Conservation (phyloP, 2,329 filamentous ascomycete genomes). For the Dothidotthia symphoricarpi region DNA sequence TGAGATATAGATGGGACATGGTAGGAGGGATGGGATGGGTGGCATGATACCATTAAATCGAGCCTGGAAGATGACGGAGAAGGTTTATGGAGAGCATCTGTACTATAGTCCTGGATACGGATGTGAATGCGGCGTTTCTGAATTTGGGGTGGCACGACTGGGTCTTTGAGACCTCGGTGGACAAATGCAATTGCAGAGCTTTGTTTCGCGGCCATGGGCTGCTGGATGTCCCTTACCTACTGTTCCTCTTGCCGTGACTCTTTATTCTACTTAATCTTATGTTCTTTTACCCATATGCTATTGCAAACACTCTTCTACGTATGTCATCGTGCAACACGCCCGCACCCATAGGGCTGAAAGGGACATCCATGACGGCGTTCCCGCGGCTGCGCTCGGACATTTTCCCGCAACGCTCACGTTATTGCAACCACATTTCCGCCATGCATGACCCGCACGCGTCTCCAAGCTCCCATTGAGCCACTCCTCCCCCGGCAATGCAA, state of each 20-base stretch:
- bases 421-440: neutral
- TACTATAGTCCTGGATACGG: constrained; percentile 26
- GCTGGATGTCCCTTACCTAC: neutral
- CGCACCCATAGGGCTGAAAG: too few species aligned
- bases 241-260: neutral
- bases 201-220: neutral
- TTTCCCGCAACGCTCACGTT: constrained; percentile 14
- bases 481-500: constrained; percentile 38
- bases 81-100: constrained; percentile 16
- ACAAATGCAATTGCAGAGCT: too few species aligned
- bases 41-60: constrained; percentile 18
- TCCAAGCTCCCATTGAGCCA: constrained; percentile 7
- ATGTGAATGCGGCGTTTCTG: too few species aligned
- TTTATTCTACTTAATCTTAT: too few species aligned
- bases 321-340: too few species aligned
- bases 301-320: too few species aligned
- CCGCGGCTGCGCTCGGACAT: constrained; percentile 18
- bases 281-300: too few species aligned
- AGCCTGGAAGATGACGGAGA: constrained; percentile 3
- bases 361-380: neutral
- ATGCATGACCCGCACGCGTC: too few species aligned
- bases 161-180: too few species aligned
- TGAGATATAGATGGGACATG: constrained; percentile 16
- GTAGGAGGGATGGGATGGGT: neutral
- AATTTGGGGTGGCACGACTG: too few species aligned